Base-by-base conservation (phyloP, 1,284 basidiomycete species). In the Xerocomus nothofagi region DNA sequence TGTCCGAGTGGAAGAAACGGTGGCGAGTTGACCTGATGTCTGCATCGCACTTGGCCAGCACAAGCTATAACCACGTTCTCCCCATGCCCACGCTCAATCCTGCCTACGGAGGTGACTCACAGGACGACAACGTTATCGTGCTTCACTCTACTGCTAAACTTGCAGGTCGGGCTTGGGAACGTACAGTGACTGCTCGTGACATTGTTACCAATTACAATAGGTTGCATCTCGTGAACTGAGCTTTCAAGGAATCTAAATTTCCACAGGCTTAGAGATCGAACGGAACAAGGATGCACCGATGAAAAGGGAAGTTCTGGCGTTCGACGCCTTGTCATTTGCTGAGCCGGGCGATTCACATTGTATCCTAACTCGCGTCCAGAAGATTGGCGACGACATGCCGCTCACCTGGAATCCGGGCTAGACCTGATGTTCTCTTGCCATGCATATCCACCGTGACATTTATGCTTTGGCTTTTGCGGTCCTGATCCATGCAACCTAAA, bases 401-500 rank as follows among this genome's bases (percentile, higher is more conserved):
- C 20, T 30, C 24, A 18, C 9, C n/a, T n/a, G n/a, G n/a, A n/a
- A n/a, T n/a, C 7, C 14, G 17, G 17, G 10, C 23, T 39, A 14
- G 24, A 30, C 8, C 17, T 18, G 24, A 4, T 18, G 17, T 18
- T 27, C 10, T 26, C 10, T 26, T 17, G 9, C 15, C 21, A 23
- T 38, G 36, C 9, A n/a, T 39, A 4, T 26, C n/a, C 11, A 24
- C n/a, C 12, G 5, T 26, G n/a, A 4, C 24, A 14, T 18, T 18
- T 12, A 18, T 6, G 24, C 26, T 17, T 39, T 31, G 24, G n/a
- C 24, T 29, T 30, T 27, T 11, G n/a, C 72, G 52, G 69, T 69
- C 51, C 65, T 65, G 40, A 73, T 68, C 50, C 61, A 27, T 46
- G 78, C 21, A 29, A 14, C 23, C 2, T 15, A 33, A 11, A 31